phyloP scores from a whole-genome alignment of 306 rosid genomes.

The Ormosia emarginata region DNA sequence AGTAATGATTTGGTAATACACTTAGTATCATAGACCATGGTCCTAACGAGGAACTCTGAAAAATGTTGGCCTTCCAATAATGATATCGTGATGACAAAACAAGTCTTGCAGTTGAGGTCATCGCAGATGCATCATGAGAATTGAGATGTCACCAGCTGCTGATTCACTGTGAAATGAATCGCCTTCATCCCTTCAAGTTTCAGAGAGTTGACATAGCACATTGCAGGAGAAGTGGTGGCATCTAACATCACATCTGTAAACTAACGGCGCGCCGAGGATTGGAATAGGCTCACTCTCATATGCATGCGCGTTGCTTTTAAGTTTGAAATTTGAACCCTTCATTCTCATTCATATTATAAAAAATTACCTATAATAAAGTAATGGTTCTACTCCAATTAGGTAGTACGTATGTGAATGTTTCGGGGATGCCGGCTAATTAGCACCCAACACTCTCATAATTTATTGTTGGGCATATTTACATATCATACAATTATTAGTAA shows the following conservation, averaged over 20 bases:
- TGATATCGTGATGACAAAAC: neutral
- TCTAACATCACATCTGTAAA: neutral
- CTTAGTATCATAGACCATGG: neutral
- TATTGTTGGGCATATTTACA: no score
- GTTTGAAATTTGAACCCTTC: neutral
- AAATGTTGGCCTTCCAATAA: neutral
- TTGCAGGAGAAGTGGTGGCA: conserved; percentile 18
- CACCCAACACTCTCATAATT: neutral
- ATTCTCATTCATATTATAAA: neutral
- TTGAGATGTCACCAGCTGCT: neutral
- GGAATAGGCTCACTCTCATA: neutral
- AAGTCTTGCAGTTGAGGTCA: neutral
- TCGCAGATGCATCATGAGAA: neutral
- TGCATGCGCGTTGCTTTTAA: conserved; percentile 27
- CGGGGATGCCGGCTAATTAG: neutral
- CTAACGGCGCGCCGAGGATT: neutral
- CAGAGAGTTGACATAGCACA: neutral
- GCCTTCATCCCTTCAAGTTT: neutral
- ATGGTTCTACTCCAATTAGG: neutral
- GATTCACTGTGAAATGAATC: neutral
- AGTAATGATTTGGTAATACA: conserved; percentile 1
- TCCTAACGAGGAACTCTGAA: neutral
- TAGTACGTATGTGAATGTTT: neutral
- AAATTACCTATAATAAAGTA: neutral
- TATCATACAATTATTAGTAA: no score